Evolutionary conservation across 2,329 filamentous ascomycete species (phyloP), one percentile per base, ranked within the genome.

Genomic region (Talaromyces atroroseus): DNA sequence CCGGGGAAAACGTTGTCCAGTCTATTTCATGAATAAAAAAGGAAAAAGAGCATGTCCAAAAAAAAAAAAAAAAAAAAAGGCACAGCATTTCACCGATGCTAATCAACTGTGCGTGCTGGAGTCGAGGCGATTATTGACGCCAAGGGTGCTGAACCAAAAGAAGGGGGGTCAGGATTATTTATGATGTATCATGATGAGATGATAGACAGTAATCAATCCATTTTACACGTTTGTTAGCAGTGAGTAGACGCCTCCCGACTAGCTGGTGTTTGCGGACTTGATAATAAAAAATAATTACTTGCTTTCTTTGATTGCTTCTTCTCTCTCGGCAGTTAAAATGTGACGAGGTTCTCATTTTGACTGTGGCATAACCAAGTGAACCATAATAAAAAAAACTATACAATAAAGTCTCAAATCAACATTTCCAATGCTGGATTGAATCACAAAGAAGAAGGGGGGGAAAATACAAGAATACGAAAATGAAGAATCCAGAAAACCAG

Each of bases 11-110:
- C 45, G 32, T 57, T 48, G 36, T 49, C 26, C 46, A 38, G 24
- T 57, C 11, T 53, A 23, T 49, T 40, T 44, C 21, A 57, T 52
- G 40, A 52, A n/a, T n/a, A n/a, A n/a, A n/a, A n/a, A n/a, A n/a
- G n/a, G n/a, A n/a, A n/a, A n/a, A n/a, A n/a, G n/a, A n/a, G n/a
- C n/a, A n/a, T 18, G 3, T 34, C 32, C 32, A 3, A 11, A n/a
- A 40, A 40, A 40, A 40, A n/a, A 18, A 40, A 18, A 36, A 34
- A 49, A 49, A 23, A n/a, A n/a, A n/a, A n/a, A n/a, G n/a, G n/a
- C n/a, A n/a, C n/a, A 21, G 47, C 47, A 29, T 46, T n/a, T 14
- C 18, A 34, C 32, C 12, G 32, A 34, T 34, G 8, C 12, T 14
- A 3, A 11, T 11, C 32, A 6, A 34, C 32, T 34, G 32, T 12